Conservation (phyloP, 2,329 filamentous ascomycete species). For the Fusarium citri region DNA sequence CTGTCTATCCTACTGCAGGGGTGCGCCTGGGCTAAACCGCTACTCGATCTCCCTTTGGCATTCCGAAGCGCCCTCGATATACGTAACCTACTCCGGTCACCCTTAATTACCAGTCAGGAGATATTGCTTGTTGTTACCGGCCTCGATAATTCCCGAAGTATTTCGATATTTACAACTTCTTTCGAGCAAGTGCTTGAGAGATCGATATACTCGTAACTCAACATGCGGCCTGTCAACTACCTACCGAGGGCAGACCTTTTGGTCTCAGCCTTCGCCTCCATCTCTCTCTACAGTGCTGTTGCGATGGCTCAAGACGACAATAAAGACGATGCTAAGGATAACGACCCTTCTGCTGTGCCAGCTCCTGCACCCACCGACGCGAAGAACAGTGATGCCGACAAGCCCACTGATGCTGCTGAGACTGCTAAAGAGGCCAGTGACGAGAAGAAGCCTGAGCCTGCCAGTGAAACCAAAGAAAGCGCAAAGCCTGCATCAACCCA, state of each 20-base stretch:
- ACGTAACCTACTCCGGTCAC: constrained; percentile 18
- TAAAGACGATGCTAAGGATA: constrained; percentile 34
- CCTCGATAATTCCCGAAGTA: background rate
- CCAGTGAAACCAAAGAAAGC: constrained; percentile 23
- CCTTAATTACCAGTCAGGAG: constrained; percentile 6
- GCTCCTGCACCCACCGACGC: constrained; percentile 34
- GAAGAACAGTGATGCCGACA: constrained; percentile 28
- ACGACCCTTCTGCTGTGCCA: constrained; percentile 26
- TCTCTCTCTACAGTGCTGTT: constrained; percentile 48
- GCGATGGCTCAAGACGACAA: constrained; percentile 49
- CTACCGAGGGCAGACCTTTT: constrained; percentile 44
- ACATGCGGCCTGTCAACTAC: constrained; percentile 47
- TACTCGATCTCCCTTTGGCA: constrained; percentile 22
- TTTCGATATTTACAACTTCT: constrained; percentile 2
- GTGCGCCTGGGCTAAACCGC: constrained; percentile 3
- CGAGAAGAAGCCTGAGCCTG: constrained; percentile 18
- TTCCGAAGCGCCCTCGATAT: constrained; percentile 26
- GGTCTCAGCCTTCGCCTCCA: constrained; percentile 45
- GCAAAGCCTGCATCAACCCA: constrained; percentile 27
- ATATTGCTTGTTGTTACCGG: background rate
- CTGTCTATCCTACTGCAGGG: constrained; percentile 17
- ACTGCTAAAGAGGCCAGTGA: constrained; percentile 9
- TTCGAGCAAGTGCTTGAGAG: constrained; percentile 11
- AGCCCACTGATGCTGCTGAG: constrained; percentile 17
- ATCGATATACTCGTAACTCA: constrained; percentile 14